These are phyloP conservation scores for Aphanomyces invadans DNA, from an alignment of 352 stramenopile genomes.

Conservation along the genomic window DNA sequence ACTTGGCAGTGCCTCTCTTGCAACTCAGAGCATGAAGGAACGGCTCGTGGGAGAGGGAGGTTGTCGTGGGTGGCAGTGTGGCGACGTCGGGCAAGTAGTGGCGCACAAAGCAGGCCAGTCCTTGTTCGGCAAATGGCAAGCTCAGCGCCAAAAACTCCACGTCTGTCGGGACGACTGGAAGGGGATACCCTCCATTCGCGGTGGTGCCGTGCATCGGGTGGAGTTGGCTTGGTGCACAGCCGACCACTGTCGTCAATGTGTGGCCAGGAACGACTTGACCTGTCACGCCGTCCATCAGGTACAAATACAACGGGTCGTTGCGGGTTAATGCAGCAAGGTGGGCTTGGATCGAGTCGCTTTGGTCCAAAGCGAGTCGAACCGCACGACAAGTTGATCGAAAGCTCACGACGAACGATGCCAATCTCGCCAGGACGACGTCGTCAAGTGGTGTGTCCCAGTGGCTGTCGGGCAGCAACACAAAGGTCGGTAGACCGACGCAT, in stretches of 20 bases:
- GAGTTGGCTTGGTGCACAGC: no score
- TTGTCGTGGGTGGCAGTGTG: no score
- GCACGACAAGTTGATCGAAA: not conserved
- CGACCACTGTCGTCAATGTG: no score
- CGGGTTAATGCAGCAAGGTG: not conserved
- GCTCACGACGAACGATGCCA: not conserved
- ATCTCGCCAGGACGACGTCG: no score
- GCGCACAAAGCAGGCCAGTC: not conserved
- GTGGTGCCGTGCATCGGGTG: no score
- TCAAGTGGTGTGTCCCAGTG: no score
- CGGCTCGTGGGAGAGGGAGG: no score
- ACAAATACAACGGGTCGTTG: conserved; percentile 48
- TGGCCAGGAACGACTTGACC: not conserved
- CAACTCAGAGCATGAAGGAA: not conserved
- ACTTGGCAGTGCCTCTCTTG: not conserved
- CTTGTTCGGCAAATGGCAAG: no score
- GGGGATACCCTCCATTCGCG: not conserved
- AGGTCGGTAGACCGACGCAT: no score
- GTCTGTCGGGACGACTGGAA: not conserved
- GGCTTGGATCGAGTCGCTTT: not conserved
- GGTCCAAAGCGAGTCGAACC: not conserved
- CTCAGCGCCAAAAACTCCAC: not conserved
- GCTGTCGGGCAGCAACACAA: not conserved
- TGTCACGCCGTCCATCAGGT: conserved; percentile 62
- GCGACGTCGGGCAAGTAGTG: no score